Evolutionary conservation across 345 rosid genomes (phyloP).

Genomic region (Alliaria petiolata): DNA sequence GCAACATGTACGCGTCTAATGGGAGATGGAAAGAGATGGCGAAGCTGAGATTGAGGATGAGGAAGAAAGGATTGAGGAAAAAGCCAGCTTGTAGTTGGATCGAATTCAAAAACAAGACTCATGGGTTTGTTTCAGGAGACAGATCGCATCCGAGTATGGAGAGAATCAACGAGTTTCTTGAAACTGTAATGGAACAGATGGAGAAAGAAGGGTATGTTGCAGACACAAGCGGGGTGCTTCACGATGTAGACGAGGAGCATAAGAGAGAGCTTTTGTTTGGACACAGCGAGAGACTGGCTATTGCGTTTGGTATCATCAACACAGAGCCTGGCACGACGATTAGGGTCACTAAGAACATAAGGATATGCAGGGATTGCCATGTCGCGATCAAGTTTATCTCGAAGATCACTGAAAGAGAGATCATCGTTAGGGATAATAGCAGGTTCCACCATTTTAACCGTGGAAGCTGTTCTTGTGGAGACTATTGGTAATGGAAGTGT

Average conservation of each 20-base stretch:
- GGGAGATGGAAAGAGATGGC: slow-evolving; percentile 63
- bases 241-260: slow-evolving; percentile 73
- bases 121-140: slow-evolving; percentile 70
- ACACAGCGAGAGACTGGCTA: slow-evolving; percentile 73
- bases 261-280: slow-evolving; percentile 49
- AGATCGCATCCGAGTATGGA: slow-evolving; percentile 53
- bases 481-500: slow-evolving; percentile 53
- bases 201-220: slow-evolving; percentile 72
- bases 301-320: slow-evolving; percentile 69
- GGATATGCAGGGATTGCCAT: slow-evolving; percentile 66
- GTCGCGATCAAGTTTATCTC: slow-evolving; percentile 60
- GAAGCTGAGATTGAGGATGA: slow-evolving; percentile 48
- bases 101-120: slow-evolving; percentile 58
- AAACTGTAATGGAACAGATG: slow-evolving; percentile 51
- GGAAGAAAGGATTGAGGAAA: slow-evolving; percentile 56
- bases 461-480: slow-evolving; percentile 75
- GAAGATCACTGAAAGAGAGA: slow-evolving; percentile 59
- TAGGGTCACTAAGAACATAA: slow-evolving; percentile 65
- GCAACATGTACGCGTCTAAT: slow-evolving; percentile 69
- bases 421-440: slow-evolving; percentile 68
- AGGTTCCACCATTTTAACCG: slow-evolving; percentile 71
- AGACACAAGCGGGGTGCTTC: slow-evolving; percentile 59
- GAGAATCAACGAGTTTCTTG: slow-evolving; percentile 44
- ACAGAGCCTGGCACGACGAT: slow-evolving; percentile 62
- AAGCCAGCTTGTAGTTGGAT: slow-evolving; percentile 87